Evolutionary conservation across 1,284 basidiomycete species (phyloP), one percentile per base, ranked within the genome.

Genomic region (Ustilago xerochloae): DNA sequence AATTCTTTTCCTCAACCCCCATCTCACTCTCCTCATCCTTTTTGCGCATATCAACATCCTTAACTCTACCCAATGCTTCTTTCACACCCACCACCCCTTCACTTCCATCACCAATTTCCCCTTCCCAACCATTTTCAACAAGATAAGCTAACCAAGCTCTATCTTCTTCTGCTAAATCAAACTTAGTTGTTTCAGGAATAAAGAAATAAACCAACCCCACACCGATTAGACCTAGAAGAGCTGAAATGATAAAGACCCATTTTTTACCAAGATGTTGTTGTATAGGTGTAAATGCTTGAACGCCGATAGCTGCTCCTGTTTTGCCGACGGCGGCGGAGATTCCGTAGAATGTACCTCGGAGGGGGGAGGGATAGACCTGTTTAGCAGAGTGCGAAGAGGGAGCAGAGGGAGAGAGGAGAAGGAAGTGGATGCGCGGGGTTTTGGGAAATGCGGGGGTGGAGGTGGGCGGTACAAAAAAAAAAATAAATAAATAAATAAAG

Each of bases 201-300:
- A 84, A 81, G 72, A 85, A 84, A 65, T 71, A 84, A 20, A 85
- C 82, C 18, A 85, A 62, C 8, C 69, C 35, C 2, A 85, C 77
- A 49, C 85, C 85, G 32, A 83, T 30, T 3, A 79, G 54, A 18
- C 85, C 85, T 29, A 83, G 74, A 38, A 79, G 29, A 9, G 77
- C 77, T 1, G 58, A 60, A 46, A 77, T 64, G 57, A 76, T 76
- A 28, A 77, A 79, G 0, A 68, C 69, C 61, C 62, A 76, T 22
- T 56, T 63, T 62, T 78, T 80, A 16, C 78, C 89, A 87, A 91
- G 32, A 50, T 79, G 30, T 1, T 35, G 38, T 20, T 92, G 90
- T 68, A 92, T 91, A 4, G 91, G 91, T 4, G 89, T 91, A 84
- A 92, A 92, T 1, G 87, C 90, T 81, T 93, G 90, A 0, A 90